A percentile compares a stretch with the other conserved stretches of the same genome.
These are phyloP conservation scores for Podospora didyma DNA, from an alignment of 495 filamentous ascomycete species.

Conservation along the genomic window DNA sequence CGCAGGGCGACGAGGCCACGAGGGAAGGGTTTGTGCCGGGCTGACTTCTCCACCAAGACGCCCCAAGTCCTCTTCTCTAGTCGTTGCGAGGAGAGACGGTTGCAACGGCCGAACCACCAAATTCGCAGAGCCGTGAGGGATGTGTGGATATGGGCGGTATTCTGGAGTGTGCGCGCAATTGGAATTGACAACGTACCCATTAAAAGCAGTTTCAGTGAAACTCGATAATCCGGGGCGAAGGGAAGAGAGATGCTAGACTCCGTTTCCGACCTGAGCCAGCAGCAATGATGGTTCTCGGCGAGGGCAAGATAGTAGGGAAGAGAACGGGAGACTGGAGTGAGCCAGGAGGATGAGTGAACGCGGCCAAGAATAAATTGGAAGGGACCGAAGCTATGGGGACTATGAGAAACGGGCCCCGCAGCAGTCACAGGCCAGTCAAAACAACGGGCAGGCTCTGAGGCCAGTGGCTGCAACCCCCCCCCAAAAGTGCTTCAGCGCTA, in stretches of 20 bases:
- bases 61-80: too few species aligned
- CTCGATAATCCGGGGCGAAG: constrained; percentile 15
- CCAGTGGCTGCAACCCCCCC: too few species aligned
- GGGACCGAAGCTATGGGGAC: not conserved
- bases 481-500: too few species aligned
- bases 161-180: too few species aligned
- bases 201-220: constrained; percentile 15
- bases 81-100: too few species aligned
- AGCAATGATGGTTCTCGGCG: constrained; percentile 12
- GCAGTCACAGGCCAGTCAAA: too few species aligned
- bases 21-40: too few species aligned
- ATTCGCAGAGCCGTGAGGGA: not conserved
- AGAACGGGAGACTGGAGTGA: not conserved
- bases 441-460: too few species aligned
- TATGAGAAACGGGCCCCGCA: not conserved
- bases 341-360: not conserved
- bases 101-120: too few species aligned
- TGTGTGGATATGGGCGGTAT: not conserved
- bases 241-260: not conserved
- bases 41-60: too few species aligned
- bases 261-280: constrained; percentile 21
- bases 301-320: not conserved
- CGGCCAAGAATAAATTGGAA: constrained; percentile 2
- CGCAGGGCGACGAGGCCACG: too few species aligned
- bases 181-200: constrained; percentile 17